Percentiles rank a stretch among this genome's conserved stretches.
phyloP scores from a whole-genome alignment of 768 basidiomycete genomes.

The Hirschioporus abietinus region DNA sequence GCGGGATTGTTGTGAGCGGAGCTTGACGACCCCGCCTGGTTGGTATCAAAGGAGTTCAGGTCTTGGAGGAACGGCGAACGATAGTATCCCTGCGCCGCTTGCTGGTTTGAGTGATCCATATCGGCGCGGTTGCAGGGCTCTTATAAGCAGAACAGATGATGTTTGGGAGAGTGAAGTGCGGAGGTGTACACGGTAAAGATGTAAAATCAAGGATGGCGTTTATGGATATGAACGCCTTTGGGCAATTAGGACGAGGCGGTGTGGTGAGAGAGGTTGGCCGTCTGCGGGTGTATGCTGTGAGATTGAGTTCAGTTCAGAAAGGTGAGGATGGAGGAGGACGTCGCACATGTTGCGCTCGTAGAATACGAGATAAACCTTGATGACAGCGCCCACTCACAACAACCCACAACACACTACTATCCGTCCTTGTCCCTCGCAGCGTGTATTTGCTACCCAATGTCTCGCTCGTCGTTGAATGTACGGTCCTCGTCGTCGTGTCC shows the following conservation, averaged over 20 bases:
- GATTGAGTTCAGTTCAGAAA: neutral
- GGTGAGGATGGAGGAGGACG: neutral
- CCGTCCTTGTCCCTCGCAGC: neutral
- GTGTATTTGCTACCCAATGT: neutral
- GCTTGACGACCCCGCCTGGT: neutral
- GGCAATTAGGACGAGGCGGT: neutral
- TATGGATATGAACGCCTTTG: neutral
- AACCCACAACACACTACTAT: neutral
- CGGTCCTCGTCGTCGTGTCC: neutral
- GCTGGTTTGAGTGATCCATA: neutral
- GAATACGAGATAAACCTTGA: slow-evolving; percentile 1
- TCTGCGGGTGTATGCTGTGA: neutral
- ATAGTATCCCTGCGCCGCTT: neutral
- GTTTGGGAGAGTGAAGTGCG: neutral
- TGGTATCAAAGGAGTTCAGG: neutral
- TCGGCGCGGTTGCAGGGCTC: neutral
- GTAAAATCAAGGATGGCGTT: neutral
- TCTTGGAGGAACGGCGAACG: neutral
- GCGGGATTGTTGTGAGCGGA: neutral
- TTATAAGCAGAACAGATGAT: neutral
- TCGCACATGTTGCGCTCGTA: neutral
- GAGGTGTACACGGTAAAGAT: neutral
- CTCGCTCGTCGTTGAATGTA: neutral
- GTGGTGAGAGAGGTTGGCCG: neutral
- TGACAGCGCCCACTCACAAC: neutral